These are phyloP conservation scores for Centrapalus pauciflorus DNA, from an alignment of 129 eudicot species.

Conservation along the genomic window DNA sequence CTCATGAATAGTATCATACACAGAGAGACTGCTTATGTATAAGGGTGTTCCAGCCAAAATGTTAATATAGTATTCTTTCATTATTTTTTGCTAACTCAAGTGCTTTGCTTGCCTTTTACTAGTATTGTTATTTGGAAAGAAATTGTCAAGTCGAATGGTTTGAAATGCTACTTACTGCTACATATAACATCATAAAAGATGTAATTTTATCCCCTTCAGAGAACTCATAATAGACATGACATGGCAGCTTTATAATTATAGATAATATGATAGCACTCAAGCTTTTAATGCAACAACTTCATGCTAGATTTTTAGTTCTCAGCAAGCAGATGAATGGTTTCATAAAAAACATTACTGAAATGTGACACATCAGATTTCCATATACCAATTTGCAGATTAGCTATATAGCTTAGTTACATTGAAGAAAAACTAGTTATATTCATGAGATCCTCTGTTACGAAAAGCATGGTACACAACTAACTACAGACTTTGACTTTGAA, in stretches of 20 bases:
- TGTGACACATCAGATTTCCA: not conserved
- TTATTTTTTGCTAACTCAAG: not conserved
- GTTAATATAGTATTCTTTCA: not conserved
- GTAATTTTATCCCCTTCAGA: not conserved
- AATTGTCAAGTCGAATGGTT: not conserved
- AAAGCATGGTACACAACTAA: not conserved
- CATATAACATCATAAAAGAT: not conserved
- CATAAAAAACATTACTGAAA: not conserved
- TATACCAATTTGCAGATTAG: not conserved
- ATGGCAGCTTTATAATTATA: not conserved
- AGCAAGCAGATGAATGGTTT: not conserved
- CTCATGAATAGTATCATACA: not conserved
- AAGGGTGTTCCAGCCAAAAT: not conserved
- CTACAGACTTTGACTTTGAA: constrained; percentile 12
- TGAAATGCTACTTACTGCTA: constrained; percentile 1
- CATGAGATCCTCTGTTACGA: not conserved
- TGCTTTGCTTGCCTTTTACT: not conserved
- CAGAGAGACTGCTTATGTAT: not conserved
- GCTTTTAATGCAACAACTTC: not conserved
- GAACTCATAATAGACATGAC: not conserved
- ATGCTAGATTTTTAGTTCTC: not conserved
- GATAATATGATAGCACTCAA: constrained; percentile 2
- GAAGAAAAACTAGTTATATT: not conserved
- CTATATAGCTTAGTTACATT: constrained; percentile 11
- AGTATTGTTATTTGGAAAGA: not conserved